Percentiles rank a stretch among this genome's conserved stretches.
phyloP scores from a whole-genome alignment of 2,329 filamentous ascomycete species.

The Periglandula ipomoeae region DNA sequence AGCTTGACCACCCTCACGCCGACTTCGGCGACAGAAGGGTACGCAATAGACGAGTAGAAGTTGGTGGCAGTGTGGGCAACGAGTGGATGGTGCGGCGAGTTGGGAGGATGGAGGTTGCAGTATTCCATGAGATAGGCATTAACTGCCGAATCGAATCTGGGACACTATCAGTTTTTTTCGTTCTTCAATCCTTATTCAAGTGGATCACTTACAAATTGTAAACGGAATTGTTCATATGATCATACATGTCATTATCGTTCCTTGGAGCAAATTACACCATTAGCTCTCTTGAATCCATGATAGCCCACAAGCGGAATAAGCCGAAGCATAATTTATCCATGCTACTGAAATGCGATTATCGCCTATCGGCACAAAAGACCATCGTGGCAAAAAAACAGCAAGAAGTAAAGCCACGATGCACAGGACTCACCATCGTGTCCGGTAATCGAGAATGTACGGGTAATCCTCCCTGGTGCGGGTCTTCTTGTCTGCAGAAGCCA shows the following conservation, averaged over 20 bases:
- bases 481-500: constrained; percentile 31
- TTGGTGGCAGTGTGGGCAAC: constrained; percentile 81
- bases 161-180: background rate
- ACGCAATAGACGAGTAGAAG: constrained; percentile 74
- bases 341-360: no score
- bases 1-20: constrained; percentile 75
- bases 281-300: background rate
- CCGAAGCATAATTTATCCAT: no score
- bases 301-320: background rate
- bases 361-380: no score
- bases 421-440: constrained; percentile 66
- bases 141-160: constrained; percentile 76
- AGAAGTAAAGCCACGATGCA: background rate
- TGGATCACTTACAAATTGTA: constrained; percentile 59
- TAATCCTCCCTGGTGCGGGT: constrained; percentile 63
- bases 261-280: constrained; percentile 31
- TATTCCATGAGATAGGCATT: constrained; percentile 80
- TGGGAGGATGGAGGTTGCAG: constrained; percentile 63
- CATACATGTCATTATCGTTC: constrained; percentile 92
- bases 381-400: background rate
- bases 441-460: constrained; percentile 67
- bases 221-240: constrained; percentile 85
- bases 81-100: constrained; percentile 65
- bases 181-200: no score
- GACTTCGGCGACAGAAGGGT: constrained; percentile 74